These are phyloP conservation scores for Leishmania turanica DNA, from an alignment of 208 protist species.

Conservation along the genomic window DNA sequence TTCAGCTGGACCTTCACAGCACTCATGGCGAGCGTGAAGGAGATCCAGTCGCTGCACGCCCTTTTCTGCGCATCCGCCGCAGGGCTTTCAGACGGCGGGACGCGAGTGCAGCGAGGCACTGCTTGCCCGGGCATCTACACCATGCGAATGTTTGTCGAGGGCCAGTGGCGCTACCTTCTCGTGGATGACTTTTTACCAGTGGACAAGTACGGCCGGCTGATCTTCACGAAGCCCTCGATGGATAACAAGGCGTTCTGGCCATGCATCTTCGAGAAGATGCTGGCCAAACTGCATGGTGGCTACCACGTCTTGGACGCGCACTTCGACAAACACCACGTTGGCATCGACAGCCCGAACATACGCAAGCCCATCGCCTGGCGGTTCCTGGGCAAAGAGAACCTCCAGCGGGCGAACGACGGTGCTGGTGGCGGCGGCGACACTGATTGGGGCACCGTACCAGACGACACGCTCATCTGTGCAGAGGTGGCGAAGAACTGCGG, in stretches of 20 bases:
- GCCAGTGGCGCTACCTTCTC: conserved; percentile 84
- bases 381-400: conserved; percentile 23
- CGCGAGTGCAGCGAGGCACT: conserved; percentile 19
- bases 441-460: background rate
- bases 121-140: conserved; percentile 49
- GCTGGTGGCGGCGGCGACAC: background rate
- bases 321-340: conserved; percentile 26
- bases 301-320: conserved; percentile 68
- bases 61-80: conserved; percentile 19
- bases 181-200: conserved; percentile 90
- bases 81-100: background rate
- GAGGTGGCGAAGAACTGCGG: conserved; percentile 21
- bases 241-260: conserved; percentile 55
- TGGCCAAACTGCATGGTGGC: conserved; percentile 84
- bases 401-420: conserved; percentile 37
- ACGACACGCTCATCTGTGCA: conserved; percentile 2
- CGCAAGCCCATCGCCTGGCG: conserved; percentile 19
- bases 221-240: conserved; percentile 67
- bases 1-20: conserved; percentile 74
- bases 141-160: conserved; percentile 75
- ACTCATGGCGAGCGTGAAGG: conserved; percentile 37
- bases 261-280: conserved; percentile 84
- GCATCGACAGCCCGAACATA: conserved; percentile 24
- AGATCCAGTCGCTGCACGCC: conserved; percentile 15
- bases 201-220: conserved; percentile 51